Evolutionary conservation across 352 stramenopile genomes (phyloP), one percentile per base, ranked within the genome.

Genomic region (Globisporangium cederbergense): DNA sequence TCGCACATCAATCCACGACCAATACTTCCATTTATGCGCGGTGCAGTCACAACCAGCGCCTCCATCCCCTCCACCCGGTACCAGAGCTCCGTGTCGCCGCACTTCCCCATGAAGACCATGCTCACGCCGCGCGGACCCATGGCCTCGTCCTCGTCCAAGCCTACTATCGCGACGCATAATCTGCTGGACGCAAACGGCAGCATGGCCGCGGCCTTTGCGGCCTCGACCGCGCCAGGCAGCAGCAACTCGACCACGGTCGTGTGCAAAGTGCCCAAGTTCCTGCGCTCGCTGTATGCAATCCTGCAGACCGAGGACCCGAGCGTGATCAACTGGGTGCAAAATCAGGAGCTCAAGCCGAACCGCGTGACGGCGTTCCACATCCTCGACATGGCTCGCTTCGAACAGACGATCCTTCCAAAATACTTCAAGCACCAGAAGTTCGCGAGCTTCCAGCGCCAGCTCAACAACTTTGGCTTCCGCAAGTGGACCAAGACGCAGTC

Each of bases 351-450:
- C 34, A 79, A 76, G 71, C 74, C 83, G 13, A 86, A 88, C 63
- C 71, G 72, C 66, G 70, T 79, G 11, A 86, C 75, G n/a, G 80
- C 83, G 30, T 93, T 95, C 66, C 80, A 91, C 61, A 91, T 95
- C 68, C 77, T 93, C 14, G 75, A 83, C 59, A 82, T 88, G 72
- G 61, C 74, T 1, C 78, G 81, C 63, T 90, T 98, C 40, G 90
- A 98, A 77, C 64, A 78, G 20, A 80, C 95, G 63, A 78, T 98
- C 30, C 73, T 98, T 18, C 90, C 93, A 20, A 89, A 91, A 61
- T 98, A 97, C 74, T 98, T 98, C 65, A 97, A 97, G 62, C 91
- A 98, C 67, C 78, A 80, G 51, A 97, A 93, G 63, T 98, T 97
- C 68, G 89, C 93, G 57, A 97, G 88, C 51, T 94, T 98, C 61